Conservation (phyloP, 2,329 filamentous ascomycete genomes). For the Colletotrichum coccodes region DNA sequence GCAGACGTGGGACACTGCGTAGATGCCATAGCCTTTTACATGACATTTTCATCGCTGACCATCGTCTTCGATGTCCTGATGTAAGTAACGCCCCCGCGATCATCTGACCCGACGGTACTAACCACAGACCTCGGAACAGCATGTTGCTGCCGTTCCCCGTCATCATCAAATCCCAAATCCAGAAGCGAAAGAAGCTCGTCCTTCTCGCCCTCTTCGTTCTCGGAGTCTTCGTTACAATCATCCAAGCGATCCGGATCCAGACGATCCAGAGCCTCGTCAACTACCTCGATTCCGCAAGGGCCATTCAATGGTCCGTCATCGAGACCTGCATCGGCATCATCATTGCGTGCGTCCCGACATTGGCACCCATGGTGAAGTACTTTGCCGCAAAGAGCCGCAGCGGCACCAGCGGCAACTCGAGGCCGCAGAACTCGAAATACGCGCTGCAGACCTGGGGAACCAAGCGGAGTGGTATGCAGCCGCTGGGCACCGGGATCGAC, state of each 20-base stretch:
- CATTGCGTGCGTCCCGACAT: conserved; percentile 52
- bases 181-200: conserved; percentile 51
- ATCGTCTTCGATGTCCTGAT: conserved; percentile 53
- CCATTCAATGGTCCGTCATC: conserved; percentile 57
- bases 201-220: conserved; percentile 56
- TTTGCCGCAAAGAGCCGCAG: conserved; percentile 42
- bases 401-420: conserved; percentile 15
- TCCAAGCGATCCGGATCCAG: conserved; percentile 61
- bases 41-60: conserved; percentile 50
- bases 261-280: conserved; percentile 55
- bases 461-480: conserved; percentile 34
- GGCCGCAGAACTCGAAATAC: conserved; percentile 33
- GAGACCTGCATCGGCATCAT: conserved; percentile 56
- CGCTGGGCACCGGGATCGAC: conserved; percentile 25
- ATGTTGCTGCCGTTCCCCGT: conserved; percentile 54
- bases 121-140: conserved; percentile 34
- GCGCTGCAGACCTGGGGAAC: conserved; percentile 40
- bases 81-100: conserved; percentile 43
- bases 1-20: conserved; percentile 47
- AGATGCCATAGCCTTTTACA: conserved; percentile 52
- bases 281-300: conserved; percentile 53
- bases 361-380: conserved; percentile 52
- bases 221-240: conserved; percentile 61
- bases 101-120: background rate
- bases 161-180: conserved; percentile 48